Percentiles rank a stretch among this genome's conserved stretches.
Evolutionary conservation across 306 rosid genomes (phyloP).

Genomic region (Malus sieversii): DNA sequence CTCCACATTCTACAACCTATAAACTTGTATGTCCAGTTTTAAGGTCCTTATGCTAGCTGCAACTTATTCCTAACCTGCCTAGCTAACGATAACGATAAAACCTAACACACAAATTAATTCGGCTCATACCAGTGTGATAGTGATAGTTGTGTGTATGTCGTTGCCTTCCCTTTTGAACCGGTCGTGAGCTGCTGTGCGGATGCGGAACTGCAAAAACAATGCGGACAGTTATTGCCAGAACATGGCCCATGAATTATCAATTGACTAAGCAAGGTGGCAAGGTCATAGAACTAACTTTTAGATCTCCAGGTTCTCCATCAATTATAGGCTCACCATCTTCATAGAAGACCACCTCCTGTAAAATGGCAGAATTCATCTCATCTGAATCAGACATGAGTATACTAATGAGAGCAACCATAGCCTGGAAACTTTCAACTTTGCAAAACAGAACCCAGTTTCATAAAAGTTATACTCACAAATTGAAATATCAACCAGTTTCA

Average conservation of each 20-base stretch:
- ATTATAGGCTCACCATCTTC: slow-evolving; percentile 96
- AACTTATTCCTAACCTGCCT: not conserved
- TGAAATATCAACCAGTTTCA: not conserved
- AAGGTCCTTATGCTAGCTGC: not conserved
- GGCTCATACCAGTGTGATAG: slow-evolving; percentile 69
- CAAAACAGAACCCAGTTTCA: not conserved
- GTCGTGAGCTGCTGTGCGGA: slow-evolving; percentile 83
- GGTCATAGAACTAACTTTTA: slow-evolving; percentile 51
- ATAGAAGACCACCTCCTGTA: slow-evolving; percentile 87
- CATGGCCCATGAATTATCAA: slow-evolving; percentile 11
- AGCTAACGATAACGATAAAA: not conserved
- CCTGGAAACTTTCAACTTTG: not conserved
- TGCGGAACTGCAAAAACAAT: slow-evolving; percentile 63
- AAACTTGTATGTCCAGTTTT: not conserved
- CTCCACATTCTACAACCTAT: not conserved
- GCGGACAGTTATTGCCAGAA: slow-evolving; percentile 16
- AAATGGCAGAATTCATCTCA: not conserved
- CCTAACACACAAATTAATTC: not conserved
- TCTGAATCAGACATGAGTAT: not conserved
- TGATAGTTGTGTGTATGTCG: slow-evolving; percentile 77
- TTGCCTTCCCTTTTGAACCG: slow-evolving; percentile 75
- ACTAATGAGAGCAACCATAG: not conserved
- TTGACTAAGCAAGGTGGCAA: not conserved
- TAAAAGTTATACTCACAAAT: not conserved
- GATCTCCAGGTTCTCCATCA: slow-evolving; percentile 96